These are phyloP conservation scores for Eudorina sp. DNA, from an alignment of 139 green algal species.

Conservation along the genomic window DNA sequence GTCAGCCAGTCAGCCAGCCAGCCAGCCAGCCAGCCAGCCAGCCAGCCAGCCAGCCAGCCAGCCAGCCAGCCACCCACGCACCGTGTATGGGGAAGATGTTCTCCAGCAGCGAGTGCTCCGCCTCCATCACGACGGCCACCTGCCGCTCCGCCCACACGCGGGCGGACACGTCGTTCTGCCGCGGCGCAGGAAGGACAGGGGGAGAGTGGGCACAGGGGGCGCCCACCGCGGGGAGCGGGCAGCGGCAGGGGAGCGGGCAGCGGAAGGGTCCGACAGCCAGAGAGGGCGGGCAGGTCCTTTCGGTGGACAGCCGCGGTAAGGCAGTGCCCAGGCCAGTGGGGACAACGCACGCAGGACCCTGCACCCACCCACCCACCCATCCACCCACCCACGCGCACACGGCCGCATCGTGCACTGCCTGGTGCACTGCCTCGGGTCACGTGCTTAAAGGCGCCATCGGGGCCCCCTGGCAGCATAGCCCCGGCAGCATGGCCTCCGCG, in stretches of 20 bases:
- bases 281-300: background rate
- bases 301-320: background rate
- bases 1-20: no score
- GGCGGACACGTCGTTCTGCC: constrained; percentile 35
- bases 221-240: background rate
- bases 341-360: background rate
- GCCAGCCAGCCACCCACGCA: background rate
- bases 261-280: background rate
- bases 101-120: constrained; percentile 41
- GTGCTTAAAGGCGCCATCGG: no score
- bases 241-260: background rate
- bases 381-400: no score
- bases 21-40: background rate
- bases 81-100: constrained; percentile 33
- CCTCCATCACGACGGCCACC: constrained; percentile 24
- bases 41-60: background rate
- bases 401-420: no score
- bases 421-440: no score
- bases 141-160: constrained; percentile 41
- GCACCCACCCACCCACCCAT: background rate
- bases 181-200: no score
- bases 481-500: no score
- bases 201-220: no score
- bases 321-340: background rate
- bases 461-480: no score